Evolutionary conservation across 257 asterid species (phyloP).

Genomic region (Nicotiana paniculata): DNA sequence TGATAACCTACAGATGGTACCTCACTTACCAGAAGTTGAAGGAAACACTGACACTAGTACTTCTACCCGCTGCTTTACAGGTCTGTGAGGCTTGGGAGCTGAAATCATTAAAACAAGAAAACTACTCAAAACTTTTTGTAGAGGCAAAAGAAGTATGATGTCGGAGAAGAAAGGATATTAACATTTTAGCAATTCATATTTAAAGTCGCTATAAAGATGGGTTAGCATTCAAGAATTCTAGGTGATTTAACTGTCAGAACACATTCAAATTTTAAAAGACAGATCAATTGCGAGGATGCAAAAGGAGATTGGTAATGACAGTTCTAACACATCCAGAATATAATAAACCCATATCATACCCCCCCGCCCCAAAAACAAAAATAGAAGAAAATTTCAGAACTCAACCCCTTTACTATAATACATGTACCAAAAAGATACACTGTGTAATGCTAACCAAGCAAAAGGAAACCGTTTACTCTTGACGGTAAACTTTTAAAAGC

Average conservation of each 20-base stretch:
- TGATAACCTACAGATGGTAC: not conserved
- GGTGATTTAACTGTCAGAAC: not conserved
- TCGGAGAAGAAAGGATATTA: not conserved
- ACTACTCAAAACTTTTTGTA: not conserved
- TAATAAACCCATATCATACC: not conserved
- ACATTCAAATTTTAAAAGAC: not conserved
- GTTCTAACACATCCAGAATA: too few species aligned
- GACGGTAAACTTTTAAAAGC: too few species aligned
- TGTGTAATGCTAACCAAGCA: not conserved
- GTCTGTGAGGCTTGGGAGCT: constrained; percentile 85
- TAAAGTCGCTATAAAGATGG: not conserved
- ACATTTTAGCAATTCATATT: not conserved
- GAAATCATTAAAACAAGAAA: not conserved
- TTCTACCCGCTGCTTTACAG: constrained; percentile 20
- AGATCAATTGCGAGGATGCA: not conserved
- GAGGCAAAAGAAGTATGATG: not conserved
- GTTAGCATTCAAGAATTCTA: not conserved
- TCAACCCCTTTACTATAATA: not conserved
- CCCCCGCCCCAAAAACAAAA: not conserved
- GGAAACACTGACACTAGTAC: not conserved
- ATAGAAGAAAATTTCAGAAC: not conserved
- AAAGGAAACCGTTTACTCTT: too few species aligned
- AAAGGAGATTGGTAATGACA: not conserved
- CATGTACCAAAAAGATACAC: not conserved
- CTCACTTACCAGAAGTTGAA: not conserved